Evolutionary conservation across 345 rosid species (phyloP).

Genomic region (Moricandia arvensis): DNA sequence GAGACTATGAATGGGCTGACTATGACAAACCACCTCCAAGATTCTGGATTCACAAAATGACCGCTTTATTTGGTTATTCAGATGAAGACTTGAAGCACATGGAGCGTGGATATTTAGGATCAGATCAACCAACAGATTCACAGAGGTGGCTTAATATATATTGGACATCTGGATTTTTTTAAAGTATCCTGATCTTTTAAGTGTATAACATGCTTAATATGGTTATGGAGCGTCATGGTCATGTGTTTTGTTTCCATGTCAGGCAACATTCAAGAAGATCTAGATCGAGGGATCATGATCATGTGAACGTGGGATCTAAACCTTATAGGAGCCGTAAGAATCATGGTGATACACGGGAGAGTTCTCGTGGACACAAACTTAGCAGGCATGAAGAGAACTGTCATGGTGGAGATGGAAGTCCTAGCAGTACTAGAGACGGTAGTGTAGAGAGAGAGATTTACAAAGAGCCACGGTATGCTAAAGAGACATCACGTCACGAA

Average conservation of each 20-base stretch:
- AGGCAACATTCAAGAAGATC: constrained; percentile 56
- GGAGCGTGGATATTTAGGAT: constrained; percentile 40
- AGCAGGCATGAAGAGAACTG: constrained; percentile 11
- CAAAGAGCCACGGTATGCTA: constrained; percentile 22
- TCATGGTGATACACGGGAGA: constrained; percentile 29
- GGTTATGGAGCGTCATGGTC: constrained; percentile 7
- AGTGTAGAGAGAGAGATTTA: constrained; percentile 37
- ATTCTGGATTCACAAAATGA: constrained; percentile 83
- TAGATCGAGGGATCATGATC: constrained; percentile 45
- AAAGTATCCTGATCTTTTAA: constrained; percentile 7
- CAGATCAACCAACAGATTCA: constrained; percentile 31
- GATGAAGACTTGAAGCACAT: constrained; percentile 49
- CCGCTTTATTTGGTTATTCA: constrained; percentile 74
- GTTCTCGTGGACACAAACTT: constrained; percentile 10
- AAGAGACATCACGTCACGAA: constrained; percentile 24
- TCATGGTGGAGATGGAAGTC: constrained; percentile 36
- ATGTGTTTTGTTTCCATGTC: constrained; percentile 26
- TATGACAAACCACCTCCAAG: constrained; percentile 89
- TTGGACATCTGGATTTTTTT: constrained; percentile 1
- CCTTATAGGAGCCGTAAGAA: constrained; percentile 27
- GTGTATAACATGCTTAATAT: neutral
- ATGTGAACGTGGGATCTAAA: constrained; percentile 10
- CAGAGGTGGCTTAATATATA: constrained; percentile 41
- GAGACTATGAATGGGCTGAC: constrained; percentile 99
- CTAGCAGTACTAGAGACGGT: constrained; percentile 39